phyloP scores from a whole-genome alignment of 306 rosid genomes.

The Rubus parviflorus region DNA sequence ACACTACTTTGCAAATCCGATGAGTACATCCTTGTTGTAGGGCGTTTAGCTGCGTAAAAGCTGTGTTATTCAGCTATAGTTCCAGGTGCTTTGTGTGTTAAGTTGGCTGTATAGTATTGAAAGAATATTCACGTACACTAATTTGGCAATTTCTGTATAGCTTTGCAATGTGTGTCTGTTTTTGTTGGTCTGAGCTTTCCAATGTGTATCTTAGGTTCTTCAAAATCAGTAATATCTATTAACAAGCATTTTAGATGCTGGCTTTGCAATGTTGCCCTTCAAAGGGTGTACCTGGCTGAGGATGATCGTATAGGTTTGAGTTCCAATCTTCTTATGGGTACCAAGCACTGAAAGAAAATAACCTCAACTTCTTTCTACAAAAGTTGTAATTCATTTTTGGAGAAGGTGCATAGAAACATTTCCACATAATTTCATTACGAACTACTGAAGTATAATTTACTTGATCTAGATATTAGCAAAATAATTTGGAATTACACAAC shows the following conservation, averaged over 20 bases:
- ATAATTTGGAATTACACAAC: too few species aligned
- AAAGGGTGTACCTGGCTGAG: too few species aligned
- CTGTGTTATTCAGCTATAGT: neutral
- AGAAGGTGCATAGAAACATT: too few species aligned
- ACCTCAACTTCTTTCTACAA: too few species aligned
- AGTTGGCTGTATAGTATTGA: neutral
- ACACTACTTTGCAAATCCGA: conserved; percentile 82
- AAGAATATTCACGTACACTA: neutral
- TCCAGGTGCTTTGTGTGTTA: neutral
- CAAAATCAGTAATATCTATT: neutral
- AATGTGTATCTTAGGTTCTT: neutral
- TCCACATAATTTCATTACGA: neutral
- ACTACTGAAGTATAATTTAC: too few species aligned
- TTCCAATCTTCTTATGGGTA: too few species aligned
- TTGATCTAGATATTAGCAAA: too few species aligned
- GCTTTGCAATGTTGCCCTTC: too few species aligned
- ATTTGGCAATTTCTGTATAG: neutral
- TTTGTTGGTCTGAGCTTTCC: neutral
- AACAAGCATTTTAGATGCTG: neutral
- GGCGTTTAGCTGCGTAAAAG: conserved; percentile 1
- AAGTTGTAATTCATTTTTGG: too few species aligned
- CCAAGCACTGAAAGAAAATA: neutral
- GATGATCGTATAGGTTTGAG: too few species aligned
- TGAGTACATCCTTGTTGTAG: conserved; percentile 69
- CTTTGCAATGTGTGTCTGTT: neutral